Evolutionary conservation across 2,329 filamentous ascomycete genomes (phyloP).

Genomic region (Didymella arachidicola): DNA sequence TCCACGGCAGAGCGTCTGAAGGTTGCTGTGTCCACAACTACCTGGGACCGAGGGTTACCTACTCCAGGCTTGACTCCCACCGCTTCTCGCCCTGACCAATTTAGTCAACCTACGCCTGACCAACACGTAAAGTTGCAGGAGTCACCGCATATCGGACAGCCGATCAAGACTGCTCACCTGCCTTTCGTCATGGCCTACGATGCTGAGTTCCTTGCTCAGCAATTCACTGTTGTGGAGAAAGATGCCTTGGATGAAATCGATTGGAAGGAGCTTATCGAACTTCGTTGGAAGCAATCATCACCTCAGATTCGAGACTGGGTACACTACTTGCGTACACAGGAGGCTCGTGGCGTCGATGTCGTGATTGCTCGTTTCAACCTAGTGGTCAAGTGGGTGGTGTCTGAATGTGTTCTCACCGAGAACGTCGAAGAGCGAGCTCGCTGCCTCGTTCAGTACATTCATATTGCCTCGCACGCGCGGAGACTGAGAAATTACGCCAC

Average conservation of each 20-base stretch:
- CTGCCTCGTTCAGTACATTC: slow-evolving; percentile 81
- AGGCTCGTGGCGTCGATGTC: slow-evolving; percentile 79
- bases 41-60: slow-evolving; percentile 47
- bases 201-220: slow-evolving; percentile 78
- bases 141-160: slow-evolving; percentile 33
- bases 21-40: slow-evolving; percentile 35
- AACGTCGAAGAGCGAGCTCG: slow-evolving; percentile 74
- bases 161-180: slow-evolving; percentile 60
- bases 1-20: slow-evolving; percentile 49
- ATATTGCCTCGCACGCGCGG: slow-evolving; percentile 79
- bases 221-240: slow-evolving; percentile 86
- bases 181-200: slow-evolving; percentile 85
- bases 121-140: slow-evolving; percentile 31
- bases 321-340: slow-evolving; percentile 75
- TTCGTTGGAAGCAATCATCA: slow-evolving; percentile 78
- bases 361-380: slow-evolving; percentile 88
- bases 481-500: slow-evolving; percentile 83
- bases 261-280: slow-evolving; percentile 85
- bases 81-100: slow-evolving; percentile 29
- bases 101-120: slow-evolving; percentile 37
- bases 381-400: slow-evolving; percentile 86
- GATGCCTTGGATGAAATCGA: slow-evolving; percentile 86
- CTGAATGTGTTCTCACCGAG: slow-evolving; percentile 78
- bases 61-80: slow-evolving; percentile 51
- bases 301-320: slow-evolving; percentile 79